Evolutionary conservation across 805 yeast species (phyloP).

Genomic region (Suhomyces sp.): DNA sequence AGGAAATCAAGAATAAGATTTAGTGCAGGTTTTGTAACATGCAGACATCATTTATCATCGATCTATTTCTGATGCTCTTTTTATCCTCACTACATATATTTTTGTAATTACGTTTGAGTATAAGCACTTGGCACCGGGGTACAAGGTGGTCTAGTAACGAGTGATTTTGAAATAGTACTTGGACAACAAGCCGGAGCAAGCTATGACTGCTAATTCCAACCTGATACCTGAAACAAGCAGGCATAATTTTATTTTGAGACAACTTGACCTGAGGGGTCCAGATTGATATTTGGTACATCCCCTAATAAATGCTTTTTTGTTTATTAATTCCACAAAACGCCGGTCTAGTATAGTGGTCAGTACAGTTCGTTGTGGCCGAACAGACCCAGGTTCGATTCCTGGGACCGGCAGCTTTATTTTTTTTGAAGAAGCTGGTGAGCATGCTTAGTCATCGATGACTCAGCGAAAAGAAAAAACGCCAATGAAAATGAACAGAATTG

Average conservation of each 20-base stretch:
- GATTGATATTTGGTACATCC: too few relatives aligned
- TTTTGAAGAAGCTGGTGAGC: background rate
- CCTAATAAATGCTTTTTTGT: too few relatives aligned
- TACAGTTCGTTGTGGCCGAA: slow-evolving; percentile 18
- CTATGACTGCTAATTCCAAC: background rate
- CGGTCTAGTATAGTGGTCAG: slow-evolving; percentile 18
- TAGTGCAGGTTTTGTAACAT: background rate
- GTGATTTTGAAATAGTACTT: background rate
- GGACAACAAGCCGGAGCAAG: background rate
- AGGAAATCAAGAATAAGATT: background rate
- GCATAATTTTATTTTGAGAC: background rate
- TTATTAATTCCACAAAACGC: background rate
- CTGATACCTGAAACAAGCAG: background rate
- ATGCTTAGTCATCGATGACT: background rate
- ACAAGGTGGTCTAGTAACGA: background rate
- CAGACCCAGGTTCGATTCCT: slow-evolving; percentile 18
- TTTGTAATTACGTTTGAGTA: background rate
- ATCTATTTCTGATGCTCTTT: background rate
- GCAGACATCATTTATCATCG: background rate
- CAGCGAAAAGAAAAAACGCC: slow-evolving; percentile 6
- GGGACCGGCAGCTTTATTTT: slow-evolving; percentile 14
- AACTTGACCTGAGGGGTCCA: background rate
- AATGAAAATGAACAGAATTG: slow-evolving; percentile 5
- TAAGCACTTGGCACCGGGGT: background rate
- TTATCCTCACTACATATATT: background rate